Percentiles rank a stretch among this genome's conserved stretches.
Conservation (phyloP, 1,284 basidiomycete species). For the Wolfiporia cocos region DNA sequence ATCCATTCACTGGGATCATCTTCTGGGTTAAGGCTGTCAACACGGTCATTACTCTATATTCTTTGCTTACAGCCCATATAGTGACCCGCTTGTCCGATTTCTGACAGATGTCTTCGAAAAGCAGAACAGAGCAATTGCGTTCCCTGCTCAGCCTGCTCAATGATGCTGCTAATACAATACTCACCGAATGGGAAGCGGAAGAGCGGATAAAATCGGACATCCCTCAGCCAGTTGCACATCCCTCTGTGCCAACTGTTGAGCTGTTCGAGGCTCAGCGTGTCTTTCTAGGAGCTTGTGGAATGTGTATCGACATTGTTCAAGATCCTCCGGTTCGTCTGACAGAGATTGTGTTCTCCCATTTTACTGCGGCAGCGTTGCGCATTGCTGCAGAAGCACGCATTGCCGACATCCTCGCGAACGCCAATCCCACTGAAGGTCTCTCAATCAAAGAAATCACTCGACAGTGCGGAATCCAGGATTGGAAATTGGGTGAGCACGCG, state of each 20-base stretch:
- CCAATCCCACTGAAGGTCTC: slow-evolving; percentile 3
- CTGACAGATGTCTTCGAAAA: no score
- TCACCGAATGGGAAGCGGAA: slow-evolving; percentile 5
- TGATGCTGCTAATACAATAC: slow-evolving; percentile 3
- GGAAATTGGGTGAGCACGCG: slow-evolving; percentile 6
- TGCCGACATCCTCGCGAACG: slow-evolving; percentile 8
- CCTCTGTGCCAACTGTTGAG: slow-evolving; percentile 1
- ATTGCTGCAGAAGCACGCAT: slow-evolving; percentile 9
- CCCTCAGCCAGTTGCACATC: not conserved
- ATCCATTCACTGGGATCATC: no score
- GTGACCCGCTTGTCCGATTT: no score
- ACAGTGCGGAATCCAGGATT: slow-evolving; percentile 1
- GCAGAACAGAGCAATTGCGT: slow-evolving; percentile 1
- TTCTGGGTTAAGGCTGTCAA: no score
- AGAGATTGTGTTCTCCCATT: slow-evolving; percentile 6
- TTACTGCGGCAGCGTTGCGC: slow-evolving; percentile 10
- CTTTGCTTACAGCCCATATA: no score
- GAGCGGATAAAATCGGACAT: no score
- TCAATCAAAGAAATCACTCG: slow-evolving; percentile 1
- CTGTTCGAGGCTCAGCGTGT: slow-evolving; percentile 8
- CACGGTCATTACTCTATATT: no score
- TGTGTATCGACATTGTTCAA: slow-evolving; percentile 8
- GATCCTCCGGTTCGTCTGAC: slow-evolving; percentile 8
- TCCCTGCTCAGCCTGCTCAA: slow-evolving; percentile 2
- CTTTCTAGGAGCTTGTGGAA: slow-evolving; percentile 6